These are phyloP conservation scores for Acacia melanoxylon DNA, from an alignment of 306 rosid species.

Conservation along the genomic window DNA sequence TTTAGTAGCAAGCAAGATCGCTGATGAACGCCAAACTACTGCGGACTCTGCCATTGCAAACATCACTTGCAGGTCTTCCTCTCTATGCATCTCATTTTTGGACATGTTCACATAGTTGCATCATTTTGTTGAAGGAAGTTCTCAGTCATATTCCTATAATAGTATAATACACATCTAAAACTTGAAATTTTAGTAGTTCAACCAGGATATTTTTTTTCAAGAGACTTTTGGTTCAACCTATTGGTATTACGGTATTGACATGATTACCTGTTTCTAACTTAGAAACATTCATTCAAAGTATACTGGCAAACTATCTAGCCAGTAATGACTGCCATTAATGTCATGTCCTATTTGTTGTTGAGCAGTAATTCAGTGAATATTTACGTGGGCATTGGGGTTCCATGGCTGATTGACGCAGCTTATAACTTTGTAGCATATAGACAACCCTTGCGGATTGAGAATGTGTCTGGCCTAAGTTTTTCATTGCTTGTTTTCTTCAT, in stretches of 20 bases:
- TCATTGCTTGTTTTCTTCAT: constrained; percentile 75
- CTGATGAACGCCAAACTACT: constrained; percentile 90
- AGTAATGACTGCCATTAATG: constrained; percentile 21
- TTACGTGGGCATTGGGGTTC: constrained; percentile 92
- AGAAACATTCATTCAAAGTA: constrained; percentile 4
- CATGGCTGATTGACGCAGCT: constrained; percentile 84
- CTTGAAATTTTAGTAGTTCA: neutral
- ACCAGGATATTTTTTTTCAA: neutral
- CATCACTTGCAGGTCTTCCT: constrained; percentile 91
- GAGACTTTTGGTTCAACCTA: neutral
- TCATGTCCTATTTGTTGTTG: constrained; percentile 2
- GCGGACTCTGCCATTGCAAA: constrained; percentile 98
- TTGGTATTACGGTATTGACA: constrained; percentile 11
- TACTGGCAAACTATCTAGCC: too few species aligned
- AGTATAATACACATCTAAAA: neutral
- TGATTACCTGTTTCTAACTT: constrained; percentile 19
- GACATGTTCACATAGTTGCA: constrained; percentile 21
- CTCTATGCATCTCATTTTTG: constrained; percentile 25
- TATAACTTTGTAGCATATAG: constrained; percentile 73
- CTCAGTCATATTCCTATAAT: constrained; percentile 14
- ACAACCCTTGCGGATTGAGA: constrained; percentile 68
- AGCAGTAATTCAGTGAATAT: constrained; percentile 93
- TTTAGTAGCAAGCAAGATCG: constrained; percentile 97
- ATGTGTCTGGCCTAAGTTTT: constrained; percentile 88
- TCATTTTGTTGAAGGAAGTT: constrained; percentile 16